These are phyloP conservation scores for Pholiota molesta DNA, from an alignment of 768 basidiomycete species.

Conservation along the genomic window DNA sequence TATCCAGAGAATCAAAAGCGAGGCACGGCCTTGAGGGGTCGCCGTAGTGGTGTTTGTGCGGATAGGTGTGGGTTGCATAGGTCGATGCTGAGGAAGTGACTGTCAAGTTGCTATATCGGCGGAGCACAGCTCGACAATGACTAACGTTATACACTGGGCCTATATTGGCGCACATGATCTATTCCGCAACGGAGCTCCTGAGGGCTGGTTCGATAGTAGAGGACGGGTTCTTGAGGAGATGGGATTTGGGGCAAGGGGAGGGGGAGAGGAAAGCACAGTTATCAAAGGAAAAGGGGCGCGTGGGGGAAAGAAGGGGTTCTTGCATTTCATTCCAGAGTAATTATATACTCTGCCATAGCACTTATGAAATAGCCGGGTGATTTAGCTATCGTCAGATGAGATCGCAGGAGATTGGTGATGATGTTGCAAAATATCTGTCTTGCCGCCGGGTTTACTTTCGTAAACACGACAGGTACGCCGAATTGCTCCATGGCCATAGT, in stretches of 20 bases:
- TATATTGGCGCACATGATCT: slow-evolving; percentile 25
- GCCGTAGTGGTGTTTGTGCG: slow-evolving; percentile 39
- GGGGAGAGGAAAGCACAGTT: slow-evolving; percentile 15
- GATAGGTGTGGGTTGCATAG: slow-evolving; percentile 46
- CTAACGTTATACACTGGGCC: slow-evolving; percentile 32
- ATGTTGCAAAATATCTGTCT: slow-evolving; percentile 10
- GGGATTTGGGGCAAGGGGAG: slow-evolving; percentile 11
- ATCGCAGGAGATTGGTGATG: slow-evolving; percentile 19
- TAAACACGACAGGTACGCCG: slow-evolving; percentile 1
- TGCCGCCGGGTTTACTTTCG: slow-evolving; percentile 23
- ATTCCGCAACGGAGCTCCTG: not conserved
- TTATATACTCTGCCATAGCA: slow-evolving; percentile 26
- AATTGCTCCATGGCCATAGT: slow-evolving; percentile 6
- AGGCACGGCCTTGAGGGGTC: slow-evolving; percentile 44
- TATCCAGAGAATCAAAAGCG: slow-evolving; percentile 65
- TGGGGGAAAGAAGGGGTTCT: slow-evolving; percentile 21
- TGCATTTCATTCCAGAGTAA: slow-evolving; percentile 24
- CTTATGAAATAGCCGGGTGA: slow-evolving; percentile 28
- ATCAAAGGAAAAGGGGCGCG: slow-evolving; percentile 15
- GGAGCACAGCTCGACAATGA: slow-evolving; percentile 7
- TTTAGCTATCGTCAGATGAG: slow-evolving; percentile 25
- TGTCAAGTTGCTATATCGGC: not conserved
- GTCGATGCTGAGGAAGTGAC: slow-evolving; percentile 40
- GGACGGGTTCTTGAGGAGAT: slow-evolving; percentile 10
- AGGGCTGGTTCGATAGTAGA: not conserved